Percentiles rank a stretch among this genome's conserved stretches.
These are phyloP conservation scores for Lasiodiplodia hormozganensis DNA, from an alignment of 2,329 filamentous ascomycete genomes.

Conservation along the genomic window DNA sequence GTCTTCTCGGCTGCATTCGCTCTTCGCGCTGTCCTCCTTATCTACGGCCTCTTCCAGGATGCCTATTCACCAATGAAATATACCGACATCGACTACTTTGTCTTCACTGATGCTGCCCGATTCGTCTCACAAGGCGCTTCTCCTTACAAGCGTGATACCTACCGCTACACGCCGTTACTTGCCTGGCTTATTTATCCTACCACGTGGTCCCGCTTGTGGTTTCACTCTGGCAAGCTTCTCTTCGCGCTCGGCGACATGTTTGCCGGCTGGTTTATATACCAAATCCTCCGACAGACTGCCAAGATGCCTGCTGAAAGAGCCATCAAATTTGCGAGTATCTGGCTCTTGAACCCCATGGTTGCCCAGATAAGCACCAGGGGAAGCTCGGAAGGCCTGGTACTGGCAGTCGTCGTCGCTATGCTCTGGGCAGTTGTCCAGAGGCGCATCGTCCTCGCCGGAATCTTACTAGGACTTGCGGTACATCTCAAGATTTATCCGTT, in stretches of 20 bases:
- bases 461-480: constrained; percentile 80
- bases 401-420: constrained; percentile 81
- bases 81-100: constrained; percentile 98
- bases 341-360: constrained; percentile 98
- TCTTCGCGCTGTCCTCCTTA: constrained; percentile 75
- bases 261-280: constrained; percentile 78
- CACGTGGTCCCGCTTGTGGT: constrained; percentile 62
- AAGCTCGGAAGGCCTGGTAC: constrained; percentile 89
- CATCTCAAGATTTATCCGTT: constrained; percentile 99
- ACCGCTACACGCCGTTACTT: constrained; percentile 93
- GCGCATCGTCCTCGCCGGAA: constrained; percentile 70
- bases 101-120: constrained; percentile 94
- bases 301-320: constrained; percentile 56
- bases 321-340: constrained; percentile 81
- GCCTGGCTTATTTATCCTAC: constrained; percentile 92
- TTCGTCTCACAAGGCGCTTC: constrained; percentile 72
- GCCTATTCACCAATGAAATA: constrained; percentile 92
- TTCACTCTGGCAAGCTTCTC: constrained; percentile 85
- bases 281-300: constrained; percentile 55
- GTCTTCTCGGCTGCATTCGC: constrained; percentile 58
- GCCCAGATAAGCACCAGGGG: constrained; percentile 95
- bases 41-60: constrained; percentile 94
- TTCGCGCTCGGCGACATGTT: constrained; percentile 85
- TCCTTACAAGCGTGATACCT: constrained; percentile 90
- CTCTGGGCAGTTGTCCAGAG: constrained; percentile 79